Base-by-base conservation (phyloP, 345 rosid genomes). In the Acer campestre region DNA sequence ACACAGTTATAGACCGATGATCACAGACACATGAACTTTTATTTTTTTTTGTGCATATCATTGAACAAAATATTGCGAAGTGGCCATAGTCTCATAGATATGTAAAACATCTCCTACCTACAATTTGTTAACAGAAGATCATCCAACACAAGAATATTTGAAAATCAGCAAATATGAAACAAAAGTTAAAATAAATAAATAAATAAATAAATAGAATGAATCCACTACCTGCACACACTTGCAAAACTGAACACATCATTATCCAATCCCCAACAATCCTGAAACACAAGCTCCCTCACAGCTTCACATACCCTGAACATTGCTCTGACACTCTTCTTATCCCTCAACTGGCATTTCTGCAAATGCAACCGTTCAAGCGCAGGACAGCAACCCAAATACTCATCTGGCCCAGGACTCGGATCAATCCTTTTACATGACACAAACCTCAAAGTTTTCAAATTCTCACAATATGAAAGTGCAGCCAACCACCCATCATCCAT, bases 401-500 rank as follows among this genome's bases (percentile, higher is more conserved):
- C 90, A 44, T 82, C 90, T 0, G 80, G 87, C 53, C 98, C 99
- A 0, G 99, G 98, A 80, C 76, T 80, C 22, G 81, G 75, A 85
- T 97, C 99, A 3, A 97, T 90, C 27, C 70, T 81, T 80, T 88
- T 90, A 84, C 99, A 94, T 2, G 93, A 91, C 68, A 82, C 78
- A 17, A 97, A 74, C 85, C 82, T 93, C 84, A 97, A 80, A 56
- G 93, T 93, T 87, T 97, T 97, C 86, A 97, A 82, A 87, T 97
- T 97, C 81, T 86, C 94, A 40, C 97, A 94, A 64, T 89, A 97
- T 1, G 88, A 78, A 63, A 97, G 89, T 17, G 89, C 99, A 46
- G 88, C 91, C 86, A 94, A 62, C 99, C 99, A 97, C 1, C 99
- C 98, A 40, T 84, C 88, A 67, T 91, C 98, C 99, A 97, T 93